Percentiles rank a stretch among this genome's conserved stretches.
Evolutionary conservation across 805 yeast genomes (phyloP).

Genomic region (Citeromyces matritensis): DNA sequence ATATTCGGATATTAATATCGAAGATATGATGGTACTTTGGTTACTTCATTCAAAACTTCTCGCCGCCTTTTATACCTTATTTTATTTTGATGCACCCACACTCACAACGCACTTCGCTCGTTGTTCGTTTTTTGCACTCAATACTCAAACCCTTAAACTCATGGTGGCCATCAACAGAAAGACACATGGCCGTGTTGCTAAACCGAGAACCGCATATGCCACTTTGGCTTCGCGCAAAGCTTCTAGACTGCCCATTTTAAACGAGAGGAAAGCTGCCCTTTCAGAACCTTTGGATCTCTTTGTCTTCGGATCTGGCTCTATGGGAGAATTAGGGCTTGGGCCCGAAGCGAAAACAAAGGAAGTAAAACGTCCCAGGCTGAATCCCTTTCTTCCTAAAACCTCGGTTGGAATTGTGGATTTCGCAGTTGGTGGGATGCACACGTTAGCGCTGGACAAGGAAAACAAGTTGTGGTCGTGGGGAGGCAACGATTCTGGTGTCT

Average conservation of each 20-base stretch:
- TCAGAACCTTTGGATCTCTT: slow-evolving; percentile 53
- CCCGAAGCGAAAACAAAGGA: slow-evolving; percentile 85
- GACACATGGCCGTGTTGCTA: slow-evolving; percentile 12
- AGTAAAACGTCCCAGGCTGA: slow-evolving; percentile 90
- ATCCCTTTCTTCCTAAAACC: slow-evolving; percentile 53
- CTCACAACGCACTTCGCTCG: no score
- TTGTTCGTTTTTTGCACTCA: no score
- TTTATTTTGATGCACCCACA: no score
- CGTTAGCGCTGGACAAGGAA: slow-evolving; percentile 61
- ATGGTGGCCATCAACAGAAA: slow-evolving; percentile 10
- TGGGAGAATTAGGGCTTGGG: slow-evolving; percentile 97
- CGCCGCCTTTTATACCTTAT: no score
- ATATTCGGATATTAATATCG: no score
- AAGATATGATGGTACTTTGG: no score
- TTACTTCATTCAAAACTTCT: no score
- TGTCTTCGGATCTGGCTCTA: slow-evolving; percentile 93
- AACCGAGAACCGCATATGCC: slow-evolving; percentile 16
- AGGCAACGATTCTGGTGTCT: slow-evolving; percentile 79
- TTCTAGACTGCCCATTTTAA: slow-evolving; percentile 31
- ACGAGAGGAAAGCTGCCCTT: slow-evolving; percentile 20
- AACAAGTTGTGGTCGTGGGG: slow-evolving; percentile 98
- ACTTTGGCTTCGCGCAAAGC: slow-evolving; percentile 31
- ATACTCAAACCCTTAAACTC: not conserved
- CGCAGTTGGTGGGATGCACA: slow-evolving; percentile 95
- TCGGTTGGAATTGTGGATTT: slow-evolving; percentile 65